A percentile compares a stretch with the other conserved stretches of the same genome.
These are phyloP conservation scores for Aspergillus vadensis DNA, from an alignment of 2,329 filamentous ascomycete species.

Conservation along the genomic window DNA sequence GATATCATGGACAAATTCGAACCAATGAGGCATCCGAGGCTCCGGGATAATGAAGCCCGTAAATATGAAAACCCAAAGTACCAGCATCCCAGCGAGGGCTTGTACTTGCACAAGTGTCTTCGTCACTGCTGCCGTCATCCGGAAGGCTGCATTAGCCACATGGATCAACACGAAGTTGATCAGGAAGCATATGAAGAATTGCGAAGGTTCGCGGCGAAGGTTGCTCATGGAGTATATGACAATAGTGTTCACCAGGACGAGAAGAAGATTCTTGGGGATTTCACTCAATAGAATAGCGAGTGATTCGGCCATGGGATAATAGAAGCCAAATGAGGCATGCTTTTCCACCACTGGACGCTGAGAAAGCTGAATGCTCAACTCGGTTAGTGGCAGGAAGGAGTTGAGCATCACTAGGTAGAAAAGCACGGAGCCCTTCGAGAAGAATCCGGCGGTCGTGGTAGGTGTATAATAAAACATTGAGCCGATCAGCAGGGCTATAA, in stretches of 20 bases:
- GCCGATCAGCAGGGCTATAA: constrained; percentile 74
- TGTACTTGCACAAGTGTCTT: constrained; percentile 63
- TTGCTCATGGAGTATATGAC: constrained; percentile 84
- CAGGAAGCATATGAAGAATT: constrained; percentile 85
- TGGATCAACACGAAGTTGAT: constrained; percentile 72
- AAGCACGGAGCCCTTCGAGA: constrained; percentile 71
- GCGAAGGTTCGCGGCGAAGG: constrained; percentile 68
- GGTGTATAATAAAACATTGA: constrained; percentile 78
- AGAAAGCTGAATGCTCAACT: constrained; percentile 45
- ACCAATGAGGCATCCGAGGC: constrained; percentile 71
- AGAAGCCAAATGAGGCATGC: constrained; percentile 33
- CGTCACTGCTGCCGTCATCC: constrained; percentile 73
- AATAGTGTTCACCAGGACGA: constrained; percentile 74
- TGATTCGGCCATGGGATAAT: constrained; percentile 27
- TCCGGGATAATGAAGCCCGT: constrained; percentile 49
- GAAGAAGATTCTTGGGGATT: constrained; percentile 73
- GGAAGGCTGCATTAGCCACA: constrained; percentile 82
- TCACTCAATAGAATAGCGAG: constrained; percentile 26
- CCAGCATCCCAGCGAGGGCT: constrained; percentile 55
- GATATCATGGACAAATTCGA: constrained; percentile 76
- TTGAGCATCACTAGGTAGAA: constrained; percentile 89
- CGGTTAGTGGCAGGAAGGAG: constrained; percentile 61
- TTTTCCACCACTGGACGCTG: constrained; percentile 33
- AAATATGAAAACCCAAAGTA: constrained; percentile 48
- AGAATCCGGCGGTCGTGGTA: constrained; percentile 68